These are phyloP conservation scores for Alectoria sarmentosa DNA, from an alignment of 495 filamentous ascomycete genomes.

Conservation along the genomic window DNA sequence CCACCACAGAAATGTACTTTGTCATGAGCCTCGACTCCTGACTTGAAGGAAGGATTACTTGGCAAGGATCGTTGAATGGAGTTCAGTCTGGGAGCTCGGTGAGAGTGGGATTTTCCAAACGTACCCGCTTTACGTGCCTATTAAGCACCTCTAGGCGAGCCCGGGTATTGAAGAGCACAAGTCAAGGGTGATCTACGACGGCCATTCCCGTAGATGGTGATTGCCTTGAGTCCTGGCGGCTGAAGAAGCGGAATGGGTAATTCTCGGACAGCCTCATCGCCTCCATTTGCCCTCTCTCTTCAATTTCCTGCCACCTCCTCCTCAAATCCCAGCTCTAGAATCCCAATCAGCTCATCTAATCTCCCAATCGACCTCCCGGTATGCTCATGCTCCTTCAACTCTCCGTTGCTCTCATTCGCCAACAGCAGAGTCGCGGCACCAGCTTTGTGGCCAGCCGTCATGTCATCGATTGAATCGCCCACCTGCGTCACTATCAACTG, in stretches of 20 bases:
- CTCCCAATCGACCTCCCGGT: constrained; percentile 63
- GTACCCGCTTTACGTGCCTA: no score
- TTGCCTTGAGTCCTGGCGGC: background rate
- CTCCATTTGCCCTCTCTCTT: background rate
- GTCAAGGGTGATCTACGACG: no score
- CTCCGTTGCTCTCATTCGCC: constrained; percentile 68
- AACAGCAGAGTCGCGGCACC: constrained; percentile 87
- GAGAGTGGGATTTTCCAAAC: no score
- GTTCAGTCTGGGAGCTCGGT: no score
- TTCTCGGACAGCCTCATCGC: background rate
- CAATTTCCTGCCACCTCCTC: background rate
- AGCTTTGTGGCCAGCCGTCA: constrained; percentile 77
- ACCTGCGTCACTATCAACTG: constrained; percentile 42
- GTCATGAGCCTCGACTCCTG: background rate
- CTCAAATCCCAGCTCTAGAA: constrained; percentile 36
- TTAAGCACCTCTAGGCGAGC: no score
- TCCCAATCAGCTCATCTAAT: constrained; percentile 64
- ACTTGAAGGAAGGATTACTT: no score
- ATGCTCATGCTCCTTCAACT: constrained; percentile 66
- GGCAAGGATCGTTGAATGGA: no score
- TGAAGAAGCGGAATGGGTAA: background rate
- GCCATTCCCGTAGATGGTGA: no score
- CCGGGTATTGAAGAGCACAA: no score
- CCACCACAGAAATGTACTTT: background rate
- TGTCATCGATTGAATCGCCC: constrained; percentile 89